Base-by-base conservation (phyloP, 1,284 basidiomycete genomes). In the Inonotus obliquus region DNA sequence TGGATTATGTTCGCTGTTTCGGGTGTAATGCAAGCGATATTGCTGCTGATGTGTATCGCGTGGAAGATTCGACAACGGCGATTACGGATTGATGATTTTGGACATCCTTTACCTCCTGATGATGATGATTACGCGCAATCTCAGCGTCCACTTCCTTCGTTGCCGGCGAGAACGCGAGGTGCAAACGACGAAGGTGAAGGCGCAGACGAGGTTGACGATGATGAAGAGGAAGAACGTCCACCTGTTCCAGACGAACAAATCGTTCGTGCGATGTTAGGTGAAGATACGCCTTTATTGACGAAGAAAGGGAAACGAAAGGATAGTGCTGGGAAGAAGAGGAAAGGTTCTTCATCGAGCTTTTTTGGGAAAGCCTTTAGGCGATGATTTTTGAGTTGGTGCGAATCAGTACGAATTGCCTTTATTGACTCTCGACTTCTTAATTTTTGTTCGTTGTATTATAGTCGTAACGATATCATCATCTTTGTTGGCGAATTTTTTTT, bases 31-130 rank as follows among this genome's bases (percentile, higher is more conserved):
- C 97, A 99, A 74, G 86, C 85, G 1, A 79, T 79, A 19, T 81
- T 99, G 4, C 81, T 99, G 53, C 69, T 78, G 57, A 90, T 95
- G 83, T 96, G 94, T 68, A 72, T 94, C 17, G 65, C 78, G 10
- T 96, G 92, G 90, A 92, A 89, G 71, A 65, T 81, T 29, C 83
- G 92, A 27, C 95, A 98, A 71, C 79, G 74, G 54, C 76, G 78
- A 23, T 80, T 93, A 3, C 85, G 86, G n/a, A 83, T 98, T 59
- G 94, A 99, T 72, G 96, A 98, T 74, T 99, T 96, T 70, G 96
- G 97, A 0, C 77, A 83, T 39, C 83, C 88, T 0, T 71, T 91
- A 25, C 49, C 56, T 5, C 51, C 51, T 35, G 13, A 25, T 11
- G 5, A 6, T 25, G 10, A 53, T 27, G 59, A 60, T 2, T 19